Conservation (phyloP, 73 alveolate genomes). For the Paramecium tetraurelia region DNA sequence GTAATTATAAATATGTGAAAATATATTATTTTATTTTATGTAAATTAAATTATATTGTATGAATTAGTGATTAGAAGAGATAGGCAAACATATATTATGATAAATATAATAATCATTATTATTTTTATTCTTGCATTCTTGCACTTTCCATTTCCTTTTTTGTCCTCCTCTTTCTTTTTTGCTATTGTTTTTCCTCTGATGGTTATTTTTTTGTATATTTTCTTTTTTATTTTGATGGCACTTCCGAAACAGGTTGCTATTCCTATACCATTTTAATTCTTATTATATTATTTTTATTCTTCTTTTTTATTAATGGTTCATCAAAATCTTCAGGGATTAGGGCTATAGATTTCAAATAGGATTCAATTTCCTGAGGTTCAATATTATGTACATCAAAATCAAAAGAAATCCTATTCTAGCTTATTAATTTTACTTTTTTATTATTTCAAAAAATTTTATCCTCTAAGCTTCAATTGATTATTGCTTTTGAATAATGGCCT, state of each 20-base stretch:
- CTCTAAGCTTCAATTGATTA: background rate
- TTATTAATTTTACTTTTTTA: background rate
- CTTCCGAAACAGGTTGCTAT: background rate
- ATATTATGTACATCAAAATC: background rate
- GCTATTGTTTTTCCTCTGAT: background rate
- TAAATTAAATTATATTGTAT: no score
- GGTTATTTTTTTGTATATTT: background rate
- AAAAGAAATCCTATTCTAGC: background rate
- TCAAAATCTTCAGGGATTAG: background rate
- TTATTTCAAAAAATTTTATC: background rate
- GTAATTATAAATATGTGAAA: no score
- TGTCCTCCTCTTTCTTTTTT: constrained; percentile 7
- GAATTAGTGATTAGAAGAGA: background rate
- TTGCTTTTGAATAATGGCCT: background rate
- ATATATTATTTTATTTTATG: no score
- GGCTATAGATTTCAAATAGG: background rate
- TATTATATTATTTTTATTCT: background rate
- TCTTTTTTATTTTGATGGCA: background rate
- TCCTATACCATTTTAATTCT: background rate
- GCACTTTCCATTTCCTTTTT: background rate
- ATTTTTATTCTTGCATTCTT: background rate
- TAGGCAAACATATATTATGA: background rate
- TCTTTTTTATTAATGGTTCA: background rate
- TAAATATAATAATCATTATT: background rate
- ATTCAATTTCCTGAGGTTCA: background rate